Conservation (phyloP, 1,139 yeast genomes). For the Pichia sp. region DNA sequence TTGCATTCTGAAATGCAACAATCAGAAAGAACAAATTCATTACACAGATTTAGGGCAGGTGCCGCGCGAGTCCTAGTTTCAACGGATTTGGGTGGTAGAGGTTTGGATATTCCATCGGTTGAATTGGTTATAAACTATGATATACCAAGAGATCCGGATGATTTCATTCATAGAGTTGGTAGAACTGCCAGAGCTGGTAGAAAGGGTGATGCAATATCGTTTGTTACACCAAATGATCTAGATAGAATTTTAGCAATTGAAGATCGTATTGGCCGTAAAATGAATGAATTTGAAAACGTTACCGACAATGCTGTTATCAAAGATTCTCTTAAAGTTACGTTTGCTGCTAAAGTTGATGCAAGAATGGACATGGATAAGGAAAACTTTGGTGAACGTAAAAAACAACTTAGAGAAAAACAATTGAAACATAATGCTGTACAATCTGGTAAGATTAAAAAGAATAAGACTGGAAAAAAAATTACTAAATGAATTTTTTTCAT, state of each 20-base stretch:
- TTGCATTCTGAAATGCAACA: slow-evolving; percentile 95
- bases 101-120: slow-evolving; percentile 91
- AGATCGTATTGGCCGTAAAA: slow-evolving; percentile 68
- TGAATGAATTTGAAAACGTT: slow-evolving; percentile 64
- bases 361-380: slow-evolving; percentile 91
- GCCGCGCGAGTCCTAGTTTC: slow-evolving; percentile 91
- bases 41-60: slow-evolving; percentile 88
- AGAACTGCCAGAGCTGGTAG: slow-evolving; percentile 99
- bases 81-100: slow-evolving; percentile 96
- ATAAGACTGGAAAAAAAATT: background rate
- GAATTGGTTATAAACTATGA: slow-evolving; percentile 86
- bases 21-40: slow-evolving; percentile 78
- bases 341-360: slow-evolving; percentile 85
- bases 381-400: slow-evolving; percentile 70
- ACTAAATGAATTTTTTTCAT: slow-evolving; percentile 1
- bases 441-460: background rate
- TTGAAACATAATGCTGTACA: slow-evolving; percentile 4
- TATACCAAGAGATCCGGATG: slow-evolving; percentile 94
- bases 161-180: slow-evolving; percentile 96
- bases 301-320: slow-evolving; percentile 73
- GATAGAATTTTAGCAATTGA: slow-evolving; percentile 79
- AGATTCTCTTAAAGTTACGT: slow-evolving; percentile 58
- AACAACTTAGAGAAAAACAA: slow-evolving; percentile 39
- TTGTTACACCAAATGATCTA: slow-evolving; percentile 82
- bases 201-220: slow-evolving; percentile 59